Conservation (phyloP, 495 filamentous ascomycete genomes). For the Penicillium macrosclerotiorum region DNA sequence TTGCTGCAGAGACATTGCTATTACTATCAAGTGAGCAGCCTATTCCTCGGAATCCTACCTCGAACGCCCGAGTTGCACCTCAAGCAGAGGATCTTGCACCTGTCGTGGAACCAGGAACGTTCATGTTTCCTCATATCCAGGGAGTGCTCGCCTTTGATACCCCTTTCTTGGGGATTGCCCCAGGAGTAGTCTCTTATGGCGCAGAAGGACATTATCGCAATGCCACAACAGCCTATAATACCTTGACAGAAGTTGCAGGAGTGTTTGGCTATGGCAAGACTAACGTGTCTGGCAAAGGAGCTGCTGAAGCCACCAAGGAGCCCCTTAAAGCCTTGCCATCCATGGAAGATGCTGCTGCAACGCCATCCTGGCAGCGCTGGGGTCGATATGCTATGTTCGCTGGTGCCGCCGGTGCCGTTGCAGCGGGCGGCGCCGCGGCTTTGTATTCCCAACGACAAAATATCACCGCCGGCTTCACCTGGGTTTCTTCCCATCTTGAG, state of each 20-base stretch:
- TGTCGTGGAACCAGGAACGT: constrained; percentile 32
- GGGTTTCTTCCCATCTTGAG: constrained; percentile 90
- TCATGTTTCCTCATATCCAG: constrained; percentile 69
- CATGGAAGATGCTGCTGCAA: constrained; percentile 47
- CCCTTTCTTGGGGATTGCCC: constrained; percentile 86
- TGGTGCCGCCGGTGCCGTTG: constrained; percentile 74
- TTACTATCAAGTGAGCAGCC: constrained; percentile 66
- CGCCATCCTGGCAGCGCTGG: constrained; percentile 67
- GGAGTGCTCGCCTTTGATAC: constrained; percentile 95
- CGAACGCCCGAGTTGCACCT: constrained; percentile 13
- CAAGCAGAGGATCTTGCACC: constrained; percentile 21
- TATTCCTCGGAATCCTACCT: constrained; percentile 40
- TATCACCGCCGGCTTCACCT: constrained; percentile 66
- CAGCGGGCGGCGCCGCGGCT: constrained; percentile 83
- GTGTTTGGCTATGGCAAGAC: constrained; percentile 55
- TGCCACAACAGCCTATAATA: constrained; percentile 64
- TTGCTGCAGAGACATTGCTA: constrained; percentile 84
- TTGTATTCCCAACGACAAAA: constrained; percentile 82
- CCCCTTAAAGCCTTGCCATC: constrained; percentile 25
- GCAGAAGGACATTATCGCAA: constrained; percentile 82
- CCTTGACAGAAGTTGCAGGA: constrained; percentile 61
- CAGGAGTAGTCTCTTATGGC: constrained; percentile 83
- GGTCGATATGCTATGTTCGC: constrained; percentile 81
- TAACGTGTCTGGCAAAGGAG: constrained; percentile 15
- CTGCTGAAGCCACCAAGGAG: constrained; percentile 8